phyloP scores from a whole-genome alignment of 2,329 filamentous ascomycete species.

The Dactylellina sp. region DNA sequence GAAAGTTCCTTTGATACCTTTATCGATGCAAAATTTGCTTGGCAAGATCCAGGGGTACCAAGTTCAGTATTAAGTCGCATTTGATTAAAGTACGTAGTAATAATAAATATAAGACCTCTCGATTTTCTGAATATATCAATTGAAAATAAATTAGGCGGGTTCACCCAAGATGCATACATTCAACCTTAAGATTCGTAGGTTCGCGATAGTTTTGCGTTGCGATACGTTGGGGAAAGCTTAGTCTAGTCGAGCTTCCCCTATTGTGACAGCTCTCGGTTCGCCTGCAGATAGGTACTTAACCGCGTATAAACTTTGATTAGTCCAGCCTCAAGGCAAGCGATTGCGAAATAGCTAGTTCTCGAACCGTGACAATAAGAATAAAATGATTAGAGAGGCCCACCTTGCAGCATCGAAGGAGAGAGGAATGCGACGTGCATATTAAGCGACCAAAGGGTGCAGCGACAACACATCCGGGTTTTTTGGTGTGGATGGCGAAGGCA shows the following conservation, averaged over 20 bases:
- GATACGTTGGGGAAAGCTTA: conserved; percentile 20
- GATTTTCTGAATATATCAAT: too few relatives aligned
- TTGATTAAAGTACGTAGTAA: too few relatives aligned
- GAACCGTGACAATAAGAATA: neutral
- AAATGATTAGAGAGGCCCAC: neutral
- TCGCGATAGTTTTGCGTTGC: conserved; percentile 20
- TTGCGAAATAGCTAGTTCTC: neutral
- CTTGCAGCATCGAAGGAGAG: neutral
- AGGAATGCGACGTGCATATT: too few relatives aligned
- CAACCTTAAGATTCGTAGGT: too few relatives aligned
- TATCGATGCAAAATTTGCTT: too few relatives aligned
- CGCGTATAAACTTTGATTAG: too few relatives aligned
- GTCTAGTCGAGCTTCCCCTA: conserved; percentile 36
- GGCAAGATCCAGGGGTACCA: too few relatives aligned
- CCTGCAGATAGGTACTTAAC: conserved; percentile 9
- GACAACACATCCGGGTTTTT: conserved; percentile 23
- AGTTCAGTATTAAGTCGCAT: too few relatives aligned
- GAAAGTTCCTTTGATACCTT: too few relatives aligned
- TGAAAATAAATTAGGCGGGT: too few relatives aligned
- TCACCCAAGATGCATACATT: too few relatives aligned
- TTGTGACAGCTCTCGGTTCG: conserved; percentile 3
- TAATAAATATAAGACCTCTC: too few relatives aligned
- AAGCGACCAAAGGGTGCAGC: neutral
- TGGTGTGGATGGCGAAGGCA: conserved; percentile 13
- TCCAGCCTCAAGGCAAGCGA: neutral